A percentile compares a stretch with the other conserved stretches of the same genome.
phyloP scores from a whole-genome alignment of 2,329 filamentous ascomycete species.

The Trichoderma sp. region DNA sequence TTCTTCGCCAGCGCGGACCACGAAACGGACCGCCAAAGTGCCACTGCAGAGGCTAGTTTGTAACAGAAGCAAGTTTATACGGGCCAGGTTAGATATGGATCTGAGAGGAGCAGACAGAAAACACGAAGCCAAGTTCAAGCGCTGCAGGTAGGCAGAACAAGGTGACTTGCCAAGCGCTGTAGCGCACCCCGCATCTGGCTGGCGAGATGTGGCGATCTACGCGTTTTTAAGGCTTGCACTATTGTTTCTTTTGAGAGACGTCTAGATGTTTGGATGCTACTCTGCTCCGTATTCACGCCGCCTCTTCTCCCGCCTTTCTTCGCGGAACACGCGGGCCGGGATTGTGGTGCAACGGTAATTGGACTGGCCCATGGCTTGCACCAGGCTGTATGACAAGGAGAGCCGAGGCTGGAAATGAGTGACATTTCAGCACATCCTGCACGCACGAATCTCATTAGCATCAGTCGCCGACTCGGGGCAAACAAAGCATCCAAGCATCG shows the following conservation, averaged over 20 bases:
- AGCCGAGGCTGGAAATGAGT: not conserved
- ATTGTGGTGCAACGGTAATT: not conserved
- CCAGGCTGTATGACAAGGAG: not conserved
- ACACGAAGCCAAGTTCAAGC: not conserved
- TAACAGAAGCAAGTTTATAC: not conserved
- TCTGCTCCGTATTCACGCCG: not conserved
- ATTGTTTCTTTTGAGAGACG: not conserved
- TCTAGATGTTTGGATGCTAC: not conserved
- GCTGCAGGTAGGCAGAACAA: not conserved
- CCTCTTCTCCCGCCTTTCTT: not conserved
- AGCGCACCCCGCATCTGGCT: slow-evolving; percentile 17
- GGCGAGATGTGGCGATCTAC: slow-evolving; percentile 10
- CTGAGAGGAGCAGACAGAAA: not conserved
- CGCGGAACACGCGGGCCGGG: slow-evolving; percentile 12
- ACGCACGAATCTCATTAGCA: not conserved
- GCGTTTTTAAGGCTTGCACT: not conserved
- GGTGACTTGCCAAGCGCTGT: slow-evolving; percentile 3
- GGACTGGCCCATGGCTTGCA: not conserved
- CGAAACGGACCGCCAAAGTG: not conserved
- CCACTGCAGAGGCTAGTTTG: not conserved
- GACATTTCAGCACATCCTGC: not conserved
- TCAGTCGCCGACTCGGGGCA: not conserved
- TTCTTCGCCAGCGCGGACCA: not conserved
- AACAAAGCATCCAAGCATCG: not conserved
- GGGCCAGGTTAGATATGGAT: not conserved